Percentiles rank a stretch among this genome's conserved stretches.
Evolutionary conservation across 2,329 filamentous ascomycete genomes (phyloP).

Genomic region (Myrmaecium sp.): DNA sequence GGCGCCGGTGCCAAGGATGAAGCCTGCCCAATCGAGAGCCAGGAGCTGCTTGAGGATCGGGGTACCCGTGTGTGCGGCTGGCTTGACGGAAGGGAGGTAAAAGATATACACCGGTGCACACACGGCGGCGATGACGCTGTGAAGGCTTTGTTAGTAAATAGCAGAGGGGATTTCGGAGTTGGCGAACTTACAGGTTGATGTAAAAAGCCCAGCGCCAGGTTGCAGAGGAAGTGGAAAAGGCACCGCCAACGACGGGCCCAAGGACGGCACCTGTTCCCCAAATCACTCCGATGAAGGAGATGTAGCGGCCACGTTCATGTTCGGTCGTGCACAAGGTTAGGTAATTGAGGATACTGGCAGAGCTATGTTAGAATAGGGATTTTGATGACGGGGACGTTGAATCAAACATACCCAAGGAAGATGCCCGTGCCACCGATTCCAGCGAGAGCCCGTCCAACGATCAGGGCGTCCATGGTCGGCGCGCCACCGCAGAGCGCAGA

Average conservation of each 20-base stretch:
- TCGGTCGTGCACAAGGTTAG: slow-evolving; percentile 13
- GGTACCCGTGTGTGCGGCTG: slow-evolving; percentile 6
- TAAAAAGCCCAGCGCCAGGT: slow-evolving; percentile 27
- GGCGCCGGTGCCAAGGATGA: slow-evolving; percentile 24
- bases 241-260: slow-evolving; percentile 32
- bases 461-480: slow-evolving; percentile 13
- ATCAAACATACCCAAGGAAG: slow-evolving; percentile 19
- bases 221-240: slow-evolving; percentile 22
- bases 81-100: slow-evolving; percentile 9
- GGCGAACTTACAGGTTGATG: slow-evolving; percentile 3
- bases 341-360: slow-evolving; percentile 5
- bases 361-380: background rate
- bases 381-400: slow-evolving; percentile 1
- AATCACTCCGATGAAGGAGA: slow-evolving; percentile 12
- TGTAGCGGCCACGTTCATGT: slow-evolving; percentile 17
- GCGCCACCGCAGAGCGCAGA: slow-evolving; percentile 17
- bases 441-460: slow-evolving; percentile 27
- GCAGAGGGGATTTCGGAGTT: background rate
- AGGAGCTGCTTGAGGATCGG: slow-evolving; percentile 9
- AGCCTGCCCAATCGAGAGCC: slow-evolving; percentile 16
- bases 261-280: slow-evolving; percentile 30
- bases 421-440: slow-evolving; percentile 30
- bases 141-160: too few relatives aligned
- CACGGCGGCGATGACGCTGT: slow-evolving; percentile 3
- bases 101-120: slow-evolving; percentile 12